Percentiles rank a stretch among this genome's conserved stretches.
phyloP scores from a whole-genome alignment of 2,329 filamentous ascomycete species.

The Neofusicoccum cordaticola region DNA sequence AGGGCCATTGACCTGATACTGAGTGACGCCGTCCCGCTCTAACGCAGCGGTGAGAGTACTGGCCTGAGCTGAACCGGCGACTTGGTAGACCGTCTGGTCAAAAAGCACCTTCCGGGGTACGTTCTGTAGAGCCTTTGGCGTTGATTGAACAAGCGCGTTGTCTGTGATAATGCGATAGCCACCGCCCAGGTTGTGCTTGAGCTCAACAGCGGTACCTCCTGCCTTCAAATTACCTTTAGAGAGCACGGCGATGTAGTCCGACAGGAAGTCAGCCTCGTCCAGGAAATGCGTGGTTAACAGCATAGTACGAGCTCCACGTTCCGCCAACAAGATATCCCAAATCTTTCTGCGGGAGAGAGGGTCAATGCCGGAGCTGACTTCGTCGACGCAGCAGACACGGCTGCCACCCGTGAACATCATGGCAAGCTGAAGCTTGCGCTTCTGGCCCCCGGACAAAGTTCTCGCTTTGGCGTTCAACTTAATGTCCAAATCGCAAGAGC shows the following conservation, averaged over 20 bases:
- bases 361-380: constrained; percentile 85
- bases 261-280: constrained; percentile 85
- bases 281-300: constrained; percentile 90
- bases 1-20: constrained; percentile 83
- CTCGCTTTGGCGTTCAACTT: constrained; percentile 71
- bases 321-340: constrained; percentile 87
- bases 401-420: constrained; percentile 95
- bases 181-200: constrained; percentile 78
- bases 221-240: constrained; percentile 81
- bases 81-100: constrained; percentile 71
- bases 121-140: constrained; percentile 6
- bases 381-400: constrained; percentile 84
- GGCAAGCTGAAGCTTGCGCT: constrained; percentile 84
- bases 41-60: constrained; percentile 68
- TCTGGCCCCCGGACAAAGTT: constrained; percentile 86
- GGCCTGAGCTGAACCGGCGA: constrained; percentile 67
- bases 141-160: neutral
- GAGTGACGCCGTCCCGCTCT: constrained; percentile 63
- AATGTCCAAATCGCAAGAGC: constrained; percentile 68
- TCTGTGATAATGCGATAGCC: constrained; percentile 69
- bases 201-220: constrained; percentile 77
- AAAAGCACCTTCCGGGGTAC: constrained; percentile 51
- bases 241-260: constrained; percentile 84
- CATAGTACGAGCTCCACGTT: constrained; percentile 77
- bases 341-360: constrained; percentile 84